Evolutionary conservation across 148 eudicot species (phyloP), one percentile per base, ranked within the genome.

Genomic region (Rhododendron griersonianum): DNA sequence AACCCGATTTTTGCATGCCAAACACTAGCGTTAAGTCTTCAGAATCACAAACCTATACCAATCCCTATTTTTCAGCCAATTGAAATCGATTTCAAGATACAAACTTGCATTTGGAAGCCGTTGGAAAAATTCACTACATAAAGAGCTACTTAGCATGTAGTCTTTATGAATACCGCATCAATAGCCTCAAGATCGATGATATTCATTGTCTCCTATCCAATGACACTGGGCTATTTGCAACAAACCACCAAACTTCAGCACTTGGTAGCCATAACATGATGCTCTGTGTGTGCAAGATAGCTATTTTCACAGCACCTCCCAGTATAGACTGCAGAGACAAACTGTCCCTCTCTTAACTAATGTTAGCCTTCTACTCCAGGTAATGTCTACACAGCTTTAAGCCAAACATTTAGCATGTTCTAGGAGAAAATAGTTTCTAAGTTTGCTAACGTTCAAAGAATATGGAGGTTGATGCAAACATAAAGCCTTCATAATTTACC

Each of bases 171-270:
- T n/a, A 81, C n/a, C 8, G 0, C 50, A 45, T 71, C 39, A 65
- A 44, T 63, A 63, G 57, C 16, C 44, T 51, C 19, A 83, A 39
- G 16, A 83, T 19, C 47, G 28, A 45, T 25, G 59, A 83, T 14
- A 71, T 45, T 35, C 53, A n/a, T 8, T 4, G 30, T 63, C 28
- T 28, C n/a, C 67, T 39, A 45, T 55, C 41, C 45, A n/a, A 5
- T 16, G 78, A n/a, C n/a, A n/a, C 39, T 25, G 18, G 15, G 19
- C 15, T 3, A 63, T 28, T 61, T 16, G 39, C 14, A 45, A n/a
- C 55, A 25, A 45, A 44, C n/a, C 57, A 41, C 84, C 84, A 44
- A 82, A 11, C 33, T 61, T 83, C 84, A 25, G 39, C 83, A 81
- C 45, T 19, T 15, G 19, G 2, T 81, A 21, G 16, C 81, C 11